Evolutionary conservation across 1,284 basidiomycete genomes (phyloP).

Genomic region (Malassezia furfur): DNA sequence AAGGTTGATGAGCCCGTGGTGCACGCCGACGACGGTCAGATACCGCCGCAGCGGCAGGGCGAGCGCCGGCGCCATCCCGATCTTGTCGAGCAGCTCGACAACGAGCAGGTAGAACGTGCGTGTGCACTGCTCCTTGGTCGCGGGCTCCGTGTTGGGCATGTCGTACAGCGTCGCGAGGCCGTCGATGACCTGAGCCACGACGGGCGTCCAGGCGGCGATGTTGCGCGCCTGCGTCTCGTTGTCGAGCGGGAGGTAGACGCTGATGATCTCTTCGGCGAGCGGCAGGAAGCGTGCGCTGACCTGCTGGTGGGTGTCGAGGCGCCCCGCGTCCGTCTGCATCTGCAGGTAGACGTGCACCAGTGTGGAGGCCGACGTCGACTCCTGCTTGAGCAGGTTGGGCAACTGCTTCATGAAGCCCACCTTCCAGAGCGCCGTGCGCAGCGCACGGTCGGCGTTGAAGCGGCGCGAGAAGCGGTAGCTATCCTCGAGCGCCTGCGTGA

Average conservation of each 20-base stretch:
- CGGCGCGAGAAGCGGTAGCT: constrained; percentile 92
- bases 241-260: constrained; percentile 81
- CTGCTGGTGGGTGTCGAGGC: constrained; percentile 68
- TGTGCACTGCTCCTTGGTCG: constrained; percentile 27
- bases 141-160: background rate
- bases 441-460: constrained; percentile 97
- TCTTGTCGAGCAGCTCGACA: constrained; percentile 38
- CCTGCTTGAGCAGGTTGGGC: constrained; percentile 94
- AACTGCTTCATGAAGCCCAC: constrained; percentile 99
- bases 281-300: constrained; percentile 82
- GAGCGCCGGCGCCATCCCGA: constrained; percentile 9
- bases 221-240: constrained; percentile 88
- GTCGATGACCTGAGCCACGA: constrained; percentile 81
- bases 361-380: constrained; percentile 90
- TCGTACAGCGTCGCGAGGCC: constrained; percentile 56
- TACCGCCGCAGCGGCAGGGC: constrained; percentile 13
- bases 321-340: constrained; percentile 91
- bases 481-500: constrained; percentile 90
- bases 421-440: constrained; percentile 96
- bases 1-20: constrained; percentile 8
- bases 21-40: constrained; percentile 10
- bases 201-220: constrained; percentile 93
- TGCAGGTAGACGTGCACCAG: constrained; percentile 80
- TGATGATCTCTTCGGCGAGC: constrained; percentile 80
- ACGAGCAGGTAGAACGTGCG: constrained; percentile 38